Base-by-base conservation (phyloP, 106 monocot species). In the Narthecium ossifragum region DNA sequence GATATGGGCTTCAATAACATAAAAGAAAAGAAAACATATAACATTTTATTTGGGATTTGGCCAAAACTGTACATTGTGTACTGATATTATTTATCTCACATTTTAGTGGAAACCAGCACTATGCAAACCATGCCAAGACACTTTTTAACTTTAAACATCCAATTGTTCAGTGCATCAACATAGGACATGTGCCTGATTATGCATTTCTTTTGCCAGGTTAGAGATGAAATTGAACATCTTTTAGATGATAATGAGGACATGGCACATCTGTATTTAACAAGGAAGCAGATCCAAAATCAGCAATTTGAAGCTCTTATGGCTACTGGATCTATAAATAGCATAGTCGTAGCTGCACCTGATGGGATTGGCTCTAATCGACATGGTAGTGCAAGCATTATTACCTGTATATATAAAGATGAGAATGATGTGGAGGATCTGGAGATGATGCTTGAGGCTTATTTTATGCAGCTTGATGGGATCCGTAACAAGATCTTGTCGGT, bases 181-280 rank as follows among this genome's bases (percentile, higher is more conserved):
- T n/a, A n/a, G n/a, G n/a, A n/a, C n/a, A n/a, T n/a, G n/a, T n/a
- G n/a, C n/a, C n/a, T n/a, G 15, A n/a, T 10, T 46, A 48, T 61
- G 18, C 11, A 57, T 68, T 26, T 46, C 26, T 55, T 6, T 40
- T 54, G 4, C 49, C 84, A 90, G 90, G 90, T 87, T 25, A 83
- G 90, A 51, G 86, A 98, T 84, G 90, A 98, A 81, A 87, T 91
- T 64, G 96, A 90, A 57, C 90, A 90, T 66, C 76, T 90, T 46
- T 66, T 90, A 34, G 84, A 90, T 84, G 86, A 90, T 63, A 74
- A 87, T 72, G 90, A 86, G 65, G 90, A 91, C 55, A 91, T 90
- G 90, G 59, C 81, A 26, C 78, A 91, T 69, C 55, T 98, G 58
- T 98, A 93, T 75, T 65, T 93, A 56, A 82, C 93, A 70, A 85